Evolutionary conservation across 192 early-diverging fungal species (phyloP).

Genomic region (Phlyctochytrium bullatum): DNA sequence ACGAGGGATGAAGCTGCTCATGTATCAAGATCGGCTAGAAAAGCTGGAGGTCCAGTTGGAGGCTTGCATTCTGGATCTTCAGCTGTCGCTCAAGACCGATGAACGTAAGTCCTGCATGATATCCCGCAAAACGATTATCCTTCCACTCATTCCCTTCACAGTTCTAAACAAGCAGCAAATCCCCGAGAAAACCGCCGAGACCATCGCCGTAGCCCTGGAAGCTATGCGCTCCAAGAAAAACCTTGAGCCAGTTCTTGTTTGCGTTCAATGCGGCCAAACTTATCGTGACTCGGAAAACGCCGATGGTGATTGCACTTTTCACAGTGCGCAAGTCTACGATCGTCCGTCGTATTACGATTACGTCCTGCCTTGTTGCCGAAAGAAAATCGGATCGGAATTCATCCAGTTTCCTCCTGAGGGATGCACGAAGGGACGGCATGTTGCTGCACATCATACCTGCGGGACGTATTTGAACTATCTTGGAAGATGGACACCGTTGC

Average conservation of each 20-base stretch:
- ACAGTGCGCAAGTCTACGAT: background rate
- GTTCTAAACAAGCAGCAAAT: background rate
- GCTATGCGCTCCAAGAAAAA: background rate
- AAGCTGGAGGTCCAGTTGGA: background rate
- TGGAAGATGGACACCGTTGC: background rate
- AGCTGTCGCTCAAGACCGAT: background rate
- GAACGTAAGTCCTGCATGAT: background rate
- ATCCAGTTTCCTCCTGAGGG: background rate
- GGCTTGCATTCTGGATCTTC: background rate
- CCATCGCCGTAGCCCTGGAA: background rate
- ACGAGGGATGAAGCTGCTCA: background rate
- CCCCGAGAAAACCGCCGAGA: background rate
- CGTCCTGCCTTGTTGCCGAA: background rate
- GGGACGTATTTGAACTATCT: background rate
- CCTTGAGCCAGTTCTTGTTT: background rate
- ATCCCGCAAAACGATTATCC: too few relatives aligned
- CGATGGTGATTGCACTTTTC: background rate
- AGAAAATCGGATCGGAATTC: background rate
- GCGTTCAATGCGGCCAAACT: background rate
- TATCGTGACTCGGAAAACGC: background rate
- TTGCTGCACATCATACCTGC: background rate
- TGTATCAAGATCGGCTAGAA: background rate
- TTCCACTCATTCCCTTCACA: background rate
- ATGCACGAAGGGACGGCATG: background rate
- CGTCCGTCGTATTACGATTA: background rate